Percentiles rank a stretch among this genome's conserved stretches.
phyloP scores from a whole-genome alignment of 2,329 filamentous ascomycete species.

The Fusarium sp. region DNA sequence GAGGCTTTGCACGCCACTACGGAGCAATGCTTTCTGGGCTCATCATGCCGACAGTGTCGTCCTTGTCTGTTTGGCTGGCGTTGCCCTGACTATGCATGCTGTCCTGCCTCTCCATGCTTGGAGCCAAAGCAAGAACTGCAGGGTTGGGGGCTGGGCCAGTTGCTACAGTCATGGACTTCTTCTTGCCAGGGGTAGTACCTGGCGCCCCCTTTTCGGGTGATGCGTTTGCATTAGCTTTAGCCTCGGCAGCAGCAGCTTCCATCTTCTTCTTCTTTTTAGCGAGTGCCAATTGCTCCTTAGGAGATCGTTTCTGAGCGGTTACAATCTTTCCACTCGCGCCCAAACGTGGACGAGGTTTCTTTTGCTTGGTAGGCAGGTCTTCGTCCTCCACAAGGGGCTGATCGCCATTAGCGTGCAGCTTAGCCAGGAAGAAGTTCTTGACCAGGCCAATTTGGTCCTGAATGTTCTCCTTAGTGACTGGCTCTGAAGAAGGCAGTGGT shows the following conservation, averaged over 20 bases:
- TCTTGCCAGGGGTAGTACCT: constrained; percentile 61
- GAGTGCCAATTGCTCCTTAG: constrained; percentile 83
- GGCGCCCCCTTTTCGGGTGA: constrained; percentile 49
- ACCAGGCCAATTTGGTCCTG: constrained; percentile 85
- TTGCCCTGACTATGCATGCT: constrained; percentile 68
- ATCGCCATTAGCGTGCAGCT: constrained; percentile 83
- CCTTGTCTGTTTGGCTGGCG: constrained; percentile 72
- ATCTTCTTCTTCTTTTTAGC: constrained; percentile 90
- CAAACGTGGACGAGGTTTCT: constrained; percentile 73
- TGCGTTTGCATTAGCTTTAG: constrained; percentile 51
- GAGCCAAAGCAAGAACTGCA: constrained; percentile 52
- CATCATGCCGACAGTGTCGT: constrained; percentile 79
- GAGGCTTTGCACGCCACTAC: constrained; percentile 43
- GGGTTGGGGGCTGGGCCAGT: constrained; percentile 53
- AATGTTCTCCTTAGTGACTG: constrained; percentile 82
- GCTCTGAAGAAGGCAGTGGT: constrained; percentile 74
- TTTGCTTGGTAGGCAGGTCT: constrained; percentile 91
- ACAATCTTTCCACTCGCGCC: constrained; percentile 85
- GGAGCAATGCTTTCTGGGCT: constrained; percentile 80
- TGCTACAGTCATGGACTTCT: constrained; percentile 55
- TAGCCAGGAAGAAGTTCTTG: constrained; percentile 90
- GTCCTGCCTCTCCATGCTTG: constrained; percentile 66
- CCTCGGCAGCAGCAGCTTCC: constrained; percentile 67
- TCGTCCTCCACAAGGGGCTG: constrained; percentile 92
- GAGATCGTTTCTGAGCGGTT: constrained; percentile 82